These are phyloP conservation scores for Adenanthera pavonina DNA, from an alignment of 306 rosid species.

Conservation along the genomic window DNA sequence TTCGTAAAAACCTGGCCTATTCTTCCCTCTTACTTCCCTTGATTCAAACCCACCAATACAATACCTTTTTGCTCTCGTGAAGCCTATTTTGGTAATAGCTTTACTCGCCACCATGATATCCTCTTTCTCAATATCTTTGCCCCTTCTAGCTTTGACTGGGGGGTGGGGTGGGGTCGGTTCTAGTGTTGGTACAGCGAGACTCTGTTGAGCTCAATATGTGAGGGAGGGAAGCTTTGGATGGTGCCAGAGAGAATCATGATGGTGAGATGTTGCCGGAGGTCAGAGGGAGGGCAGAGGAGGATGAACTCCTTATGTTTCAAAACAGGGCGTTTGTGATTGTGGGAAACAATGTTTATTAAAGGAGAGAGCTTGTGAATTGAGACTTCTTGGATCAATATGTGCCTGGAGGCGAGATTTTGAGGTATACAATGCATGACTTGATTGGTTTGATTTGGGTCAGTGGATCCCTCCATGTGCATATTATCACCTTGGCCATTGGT, in stretches of 20 bases:
- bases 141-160: neutral
- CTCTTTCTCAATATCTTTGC: neutral
- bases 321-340: slow-evolving; percentile 73
- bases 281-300: slow-evolving; percentile 72
- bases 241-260: slow-evolving; percentile 61
- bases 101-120: slow-evolving; percentile 55
- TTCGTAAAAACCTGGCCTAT: slow-evolving; percentile 75
- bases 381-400: too few relatives aligned
- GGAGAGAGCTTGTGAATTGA: slow-evolving; percentile 37
- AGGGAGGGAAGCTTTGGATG: slow-evolving; percentile 43
- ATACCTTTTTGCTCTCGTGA: slow-evolving; percentile 63
- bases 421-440: too few relatives aligned
- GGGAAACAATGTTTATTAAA: slow-evolving; percentile 52
- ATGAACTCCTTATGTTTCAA: slow-evolving; percentile 64
- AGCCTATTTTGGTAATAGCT: slow-evolving; percentile 86
- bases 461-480: too few relatives aligned
- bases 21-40: slow-evolving; percentile 43
- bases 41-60: slow-evolving; percentile 43
- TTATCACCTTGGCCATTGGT: too few relatives aligned
- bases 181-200: slow-evolving; percentile 77
- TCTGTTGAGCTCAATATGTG: slow-evolving; percentile 62
- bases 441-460: too few relatives aligned
- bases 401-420: too few relatives aligned
- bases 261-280: slow-evolving; percentile 73
- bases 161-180: slow-evolving; percentile 63